Evolutionary conservation across 1,284 basidiomycete genomes (phyloP).

Genomic region (Pyrrhoderma lamaoense): DNA sequence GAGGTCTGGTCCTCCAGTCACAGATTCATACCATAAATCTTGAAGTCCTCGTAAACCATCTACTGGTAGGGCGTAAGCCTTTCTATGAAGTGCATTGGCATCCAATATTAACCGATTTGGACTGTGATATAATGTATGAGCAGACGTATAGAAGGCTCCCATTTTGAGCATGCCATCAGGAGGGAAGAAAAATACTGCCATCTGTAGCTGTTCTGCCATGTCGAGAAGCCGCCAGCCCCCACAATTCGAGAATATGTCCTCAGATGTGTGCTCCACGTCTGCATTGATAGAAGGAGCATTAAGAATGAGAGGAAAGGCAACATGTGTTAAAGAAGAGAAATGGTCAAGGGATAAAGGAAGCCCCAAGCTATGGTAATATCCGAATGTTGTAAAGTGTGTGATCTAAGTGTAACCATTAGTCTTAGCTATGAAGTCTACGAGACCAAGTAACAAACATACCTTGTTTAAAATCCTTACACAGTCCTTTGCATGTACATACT

Average conservation of each 20-base stretch:
- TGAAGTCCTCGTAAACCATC: slow-evolving; percentile 2
- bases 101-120: neutral
- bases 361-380: neutral
- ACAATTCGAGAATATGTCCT: neutral
- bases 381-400: slow-evolving; percentile 7
- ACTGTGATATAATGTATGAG: neutral
- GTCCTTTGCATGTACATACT: slow-evolving; percentile 2
- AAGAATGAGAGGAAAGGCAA: slow-evolving; percentile 7
- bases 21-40: neutral
- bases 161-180: neutral
- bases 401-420: no score
- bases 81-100: slow-evolving; percentile 2
- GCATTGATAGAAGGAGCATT: neutral
- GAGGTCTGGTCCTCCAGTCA: slow-evolving; percentile 4
- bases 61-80: slow-evolving; percentile 1
- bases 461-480: slow-evolving; percentile 5
- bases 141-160: neutral
- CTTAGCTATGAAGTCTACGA: no score
- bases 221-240: slow-evolving; percentile 1
- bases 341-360: slow-evolving; percentile 2
- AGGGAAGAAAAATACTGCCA: slow-evolving; percentile 6
- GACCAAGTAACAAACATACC: neutral
- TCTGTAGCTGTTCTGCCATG: slow-evolving; percentile 2
- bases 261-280: neutral
- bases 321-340: slow-evolving; percentile 4